Conservation (phyloP, 805 yeast genomes). For the Kregervanrija pseudodelftensis region DNA sequence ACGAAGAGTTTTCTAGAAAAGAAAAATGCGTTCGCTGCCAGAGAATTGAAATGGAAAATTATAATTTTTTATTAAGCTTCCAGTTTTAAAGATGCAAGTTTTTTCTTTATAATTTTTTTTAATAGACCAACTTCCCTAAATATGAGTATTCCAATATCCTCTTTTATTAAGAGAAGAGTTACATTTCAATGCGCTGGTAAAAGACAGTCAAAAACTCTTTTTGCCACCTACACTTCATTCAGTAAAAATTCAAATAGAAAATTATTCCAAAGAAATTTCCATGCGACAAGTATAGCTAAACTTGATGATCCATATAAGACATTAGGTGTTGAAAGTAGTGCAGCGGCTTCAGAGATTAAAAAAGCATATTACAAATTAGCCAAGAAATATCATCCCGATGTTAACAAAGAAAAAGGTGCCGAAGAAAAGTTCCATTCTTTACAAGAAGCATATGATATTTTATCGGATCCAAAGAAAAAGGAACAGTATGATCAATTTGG, state of each 20-base stretch:
- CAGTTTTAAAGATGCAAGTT: no score
- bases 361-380: conserved; percentile 92
- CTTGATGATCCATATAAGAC: conserved; percentile 74
- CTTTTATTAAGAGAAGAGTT: no score
- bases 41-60: no score
- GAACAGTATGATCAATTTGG: conserved; percentile 91
- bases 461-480: conserved; percentile 78
- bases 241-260: neutral
- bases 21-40: no score
- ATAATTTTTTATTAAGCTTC: no score
- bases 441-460: conserved; percentile 89
- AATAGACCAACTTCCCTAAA: no score
- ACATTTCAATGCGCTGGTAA: no score
- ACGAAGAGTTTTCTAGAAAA: no score
- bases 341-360: conserved; percentile 80
- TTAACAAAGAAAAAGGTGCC: conserved; percentile 84
- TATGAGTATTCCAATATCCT: no score
- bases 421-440: conserved; percentile 86
- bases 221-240: no score
- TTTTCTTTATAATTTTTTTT: no score
- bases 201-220: no score
- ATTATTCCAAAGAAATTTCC: conserved; percentile 30
- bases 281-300: conserved; percentile 27
- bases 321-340: conserved; percentile 67
- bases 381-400: conserved; percentile 93